These are phyloP conservation scores for Emmonsiellopsis sp. DNA, from an alignment of 2,329 filamentous ascomycete genomes.

Conservation along the genomic window DNA sequence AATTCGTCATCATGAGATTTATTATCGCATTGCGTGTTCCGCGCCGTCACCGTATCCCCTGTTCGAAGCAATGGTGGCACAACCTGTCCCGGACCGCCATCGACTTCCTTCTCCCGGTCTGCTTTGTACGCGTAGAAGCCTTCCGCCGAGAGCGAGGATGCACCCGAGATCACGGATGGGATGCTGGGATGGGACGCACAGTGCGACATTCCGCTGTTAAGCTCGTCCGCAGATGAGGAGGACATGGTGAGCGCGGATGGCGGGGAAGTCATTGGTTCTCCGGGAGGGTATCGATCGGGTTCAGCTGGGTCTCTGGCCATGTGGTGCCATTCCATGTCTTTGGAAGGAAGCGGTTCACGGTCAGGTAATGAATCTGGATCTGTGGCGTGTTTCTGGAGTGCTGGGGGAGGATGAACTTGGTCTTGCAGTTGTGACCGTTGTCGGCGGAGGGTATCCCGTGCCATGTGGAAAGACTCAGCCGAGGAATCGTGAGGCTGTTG, in stretches of 20 bases:
- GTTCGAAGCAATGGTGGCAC: conserved; percentile 33
- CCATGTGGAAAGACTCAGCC: conserved; percentile 26
- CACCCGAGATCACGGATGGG: conserved; percentile 36
- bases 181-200: conserved; percentile 41
- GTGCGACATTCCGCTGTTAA: conserved; percentile 38
- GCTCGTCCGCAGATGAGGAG: conserved; percentile 38
- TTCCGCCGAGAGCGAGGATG: conserved; percentile 37
- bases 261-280: conserved; percentile 22
- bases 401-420: neutral
- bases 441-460: conserved; percentile 26
- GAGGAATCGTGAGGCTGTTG: conserved; percentile 24
- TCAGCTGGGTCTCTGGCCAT: conserved; percentile 2
- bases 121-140: conserved; percentile 17
- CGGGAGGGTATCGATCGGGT: conserved; percentile 14
- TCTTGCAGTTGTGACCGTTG: conserved; percentile 22
- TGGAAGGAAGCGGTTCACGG: conserved; percentile 10
- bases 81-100: conserved; percentile 12
- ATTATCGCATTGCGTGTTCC: conserved; percentile 14
- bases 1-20: conserved; percentile 28
- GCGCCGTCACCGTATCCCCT: conserved; percentile 33
- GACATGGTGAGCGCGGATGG: conserved; percentile 39
- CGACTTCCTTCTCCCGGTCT: conserved; percentile 21
- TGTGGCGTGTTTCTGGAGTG: neutral
- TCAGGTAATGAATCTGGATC: conserved; percentile 4
- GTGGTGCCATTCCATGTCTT: conserved; percentile 9